These are phyloP conservation scores for Papilionanthe hybrid DNA, from an alignment of 116 monocot genomes.

Conservation along the genomic window DNA sequence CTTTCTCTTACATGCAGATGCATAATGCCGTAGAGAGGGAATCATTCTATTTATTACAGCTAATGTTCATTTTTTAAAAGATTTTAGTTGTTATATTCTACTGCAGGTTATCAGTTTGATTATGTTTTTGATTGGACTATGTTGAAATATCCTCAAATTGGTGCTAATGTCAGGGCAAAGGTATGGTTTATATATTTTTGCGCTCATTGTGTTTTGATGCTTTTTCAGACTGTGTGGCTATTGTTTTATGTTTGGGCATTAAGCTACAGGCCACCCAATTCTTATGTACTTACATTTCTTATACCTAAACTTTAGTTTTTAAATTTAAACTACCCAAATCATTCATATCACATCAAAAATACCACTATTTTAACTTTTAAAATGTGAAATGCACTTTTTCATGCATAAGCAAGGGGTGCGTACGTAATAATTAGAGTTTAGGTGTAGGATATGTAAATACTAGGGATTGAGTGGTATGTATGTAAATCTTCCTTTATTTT, in stretches of 20 bases:
- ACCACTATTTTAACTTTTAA: too few species aligned
- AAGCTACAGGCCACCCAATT: too few species aligned
- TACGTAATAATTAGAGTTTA: too few species aligned
- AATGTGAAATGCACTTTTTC: too few species aligned
- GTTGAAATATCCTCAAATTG: conserved; percentile 41
- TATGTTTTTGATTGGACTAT: conserved; percentile 50
- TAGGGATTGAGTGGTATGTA: too few species aligned
- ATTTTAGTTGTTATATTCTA: background rate
- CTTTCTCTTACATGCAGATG: background rate
- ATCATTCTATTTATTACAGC: background rate
- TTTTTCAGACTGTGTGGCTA: background rate
- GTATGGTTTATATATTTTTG: conserved; percentile 8
- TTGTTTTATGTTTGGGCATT: background rate
- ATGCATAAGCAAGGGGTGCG: too few species aligned
- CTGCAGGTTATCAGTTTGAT: conserved; percentile 46
- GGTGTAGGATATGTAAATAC: too few species aligned
- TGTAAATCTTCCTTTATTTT: background rate
- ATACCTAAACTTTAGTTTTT: too few species aligned
- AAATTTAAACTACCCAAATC: too few species aligned
- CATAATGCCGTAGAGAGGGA: background rate
- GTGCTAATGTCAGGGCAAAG: conserved; percentile 19
- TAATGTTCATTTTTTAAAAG: background rate
- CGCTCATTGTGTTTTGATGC: background rate
- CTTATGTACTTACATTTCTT: too few species aligned
- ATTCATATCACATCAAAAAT: too few species aligned